Evolutionary conservation across 768 basidiomycete species (phyloP), one percentile per base, ranked within the genome.

Genomic region (Tephrocybe sp.): DNA sequence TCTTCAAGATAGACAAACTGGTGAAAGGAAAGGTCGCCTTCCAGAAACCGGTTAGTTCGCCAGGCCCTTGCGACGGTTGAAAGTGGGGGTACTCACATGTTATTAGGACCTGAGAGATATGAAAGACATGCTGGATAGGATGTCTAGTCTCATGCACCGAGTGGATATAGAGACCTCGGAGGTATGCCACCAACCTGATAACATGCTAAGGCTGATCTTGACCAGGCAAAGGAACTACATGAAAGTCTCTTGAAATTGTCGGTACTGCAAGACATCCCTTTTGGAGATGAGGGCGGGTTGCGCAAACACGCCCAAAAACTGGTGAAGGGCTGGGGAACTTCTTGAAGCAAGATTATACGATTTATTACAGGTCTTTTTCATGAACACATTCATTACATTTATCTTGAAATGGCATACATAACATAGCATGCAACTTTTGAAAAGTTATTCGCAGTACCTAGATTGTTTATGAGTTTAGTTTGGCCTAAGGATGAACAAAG

Each of bases 221-320:
- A 47, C 18, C n/a, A 55, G 54, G 37, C 45, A 5, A 37, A 30
- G 24, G 27, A 31, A 25, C 45, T 55, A n/a, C 49, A 16, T 13
- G 30, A 47, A n/a, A 55, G 32, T 30, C 21, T 55, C 18, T 22
- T 28, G 37, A 50, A 47, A 16, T 34, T 55, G 35, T 51, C 54
- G 25, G 40, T 26, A 12, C 19, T 47, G 24, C 28, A 51, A 16
- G 41, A 55, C 35, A 43, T 55, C 28, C 54, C 54, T 12, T 55
- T 55, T n/a, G 45, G 27, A 11, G 54, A 55, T 40, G 49, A 55
- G 30, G 19, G 22, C 39, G 49, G 46, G n/a, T 28, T 55, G 27
- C 40, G 49, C 22, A 13, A 30, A 28, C 44, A 32, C 18, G 54
- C 54, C 3, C 19, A 25, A 4, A 24, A 38, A 8, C 47, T 55